Evolutionary conservation across 1,284 basidiomycete genomes (phyloP).

Genomic region (Schizopora paradoxa): DNA sequence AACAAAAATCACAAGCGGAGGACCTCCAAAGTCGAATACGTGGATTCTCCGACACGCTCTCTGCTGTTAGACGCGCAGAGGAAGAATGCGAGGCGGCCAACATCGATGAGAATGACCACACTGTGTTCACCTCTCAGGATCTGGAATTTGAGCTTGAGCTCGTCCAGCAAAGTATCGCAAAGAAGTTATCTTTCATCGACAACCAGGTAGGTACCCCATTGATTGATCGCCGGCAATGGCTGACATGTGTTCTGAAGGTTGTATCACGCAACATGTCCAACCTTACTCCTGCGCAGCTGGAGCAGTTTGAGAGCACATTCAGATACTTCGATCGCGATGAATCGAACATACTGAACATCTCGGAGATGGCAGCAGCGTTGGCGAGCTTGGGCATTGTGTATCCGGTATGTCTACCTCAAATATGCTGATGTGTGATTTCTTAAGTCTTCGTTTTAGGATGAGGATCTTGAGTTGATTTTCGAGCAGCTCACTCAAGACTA

Average conservation of each 20-base stretch:
- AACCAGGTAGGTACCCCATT: conserved; percentile 66
- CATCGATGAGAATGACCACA: conserved; percentile 96
- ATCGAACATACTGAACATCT: conserved; percentile 78
- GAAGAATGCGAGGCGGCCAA: conserved; percentile 83
- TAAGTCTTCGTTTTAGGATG: conserved; percentile 47
- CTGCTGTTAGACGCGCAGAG: conserved; percentile 57
- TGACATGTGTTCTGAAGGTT: conserved; percentile 48
- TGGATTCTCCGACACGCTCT: conserved; percentile 51
- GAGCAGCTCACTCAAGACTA: conserved; percentile 80
- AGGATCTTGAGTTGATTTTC: conserved; percentile 84
- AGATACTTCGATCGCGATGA: conserved; percentile 95
- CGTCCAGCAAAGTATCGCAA: conserved; percentile 73
- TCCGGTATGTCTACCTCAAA: conserved; percentile 46
- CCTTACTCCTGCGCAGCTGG: conserved; percentile 90
- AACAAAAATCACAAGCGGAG: conserved; percentile 48
- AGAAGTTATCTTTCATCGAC: conserved; percentile 93
- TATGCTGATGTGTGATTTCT: conserved; percentile 11
- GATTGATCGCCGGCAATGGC: conserved; percentile 2
- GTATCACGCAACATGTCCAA: conserved; percentile 90
- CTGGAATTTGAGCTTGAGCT: conserved; percentile 87
- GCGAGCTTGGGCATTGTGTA: conserved; percentile 94
- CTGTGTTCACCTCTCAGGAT: conserved; percentile 87
- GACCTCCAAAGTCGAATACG: conserved; percentile 63
- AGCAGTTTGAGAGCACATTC: conserved; percentile 97
- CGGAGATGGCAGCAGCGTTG: conserved; percentile 89